Evolutionary conservation across 2,329 filamentous ascomycete species (phyloP), one percentile per base, ranked within the genome.

Genomic region (Phialocephala subalpina): DNA sequence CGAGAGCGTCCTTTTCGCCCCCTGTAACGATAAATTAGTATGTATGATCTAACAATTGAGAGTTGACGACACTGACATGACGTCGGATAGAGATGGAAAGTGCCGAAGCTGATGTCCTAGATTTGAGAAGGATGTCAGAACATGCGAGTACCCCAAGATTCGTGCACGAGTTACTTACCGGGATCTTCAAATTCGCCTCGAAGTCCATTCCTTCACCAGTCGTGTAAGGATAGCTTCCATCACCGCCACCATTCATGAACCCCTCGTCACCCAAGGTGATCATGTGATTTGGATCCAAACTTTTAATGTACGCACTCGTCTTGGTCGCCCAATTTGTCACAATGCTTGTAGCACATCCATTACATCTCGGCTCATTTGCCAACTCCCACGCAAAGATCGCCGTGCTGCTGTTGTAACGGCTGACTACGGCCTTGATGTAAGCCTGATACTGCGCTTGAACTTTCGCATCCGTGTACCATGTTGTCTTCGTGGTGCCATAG

Each of bases 341-440:
- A 22, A 89, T 82, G 7, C 82, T 81, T 0, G 86, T 85, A 36
- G 79, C 78, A 73, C 89, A 92, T 16, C 86, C 84, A 18, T 82
- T 80, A 78, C 89, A 91, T 66, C 88, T 82, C n/a, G 88, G 85
- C 77, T 92, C 90, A 70, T 92, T 92, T 61, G 82, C 86, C 1
- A 92, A 79, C 72, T 92, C 89, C 89, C 90, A 92, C 0, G 88
- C 87, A 70, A 92, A 86, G 52, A 92, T 82, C 0, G 89, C 83
- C 0, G 84, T 78, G 0, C 86, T 89, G 68, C 81, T 79, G 59
- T 80, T 83, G 78, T 90, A 91, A 5, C 89, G 82, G 29, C 78
- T 83, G 2, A 92, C 83, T 3, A 92, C 82, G 0, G 81, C 79
- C 60, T 84, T 80, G 73, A 91, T 83, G 74, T 91, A 92, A 58